Conservation (phyloP, 768 basidiomycete genomes). For the Asterophora lycoperdoides region DNA sequence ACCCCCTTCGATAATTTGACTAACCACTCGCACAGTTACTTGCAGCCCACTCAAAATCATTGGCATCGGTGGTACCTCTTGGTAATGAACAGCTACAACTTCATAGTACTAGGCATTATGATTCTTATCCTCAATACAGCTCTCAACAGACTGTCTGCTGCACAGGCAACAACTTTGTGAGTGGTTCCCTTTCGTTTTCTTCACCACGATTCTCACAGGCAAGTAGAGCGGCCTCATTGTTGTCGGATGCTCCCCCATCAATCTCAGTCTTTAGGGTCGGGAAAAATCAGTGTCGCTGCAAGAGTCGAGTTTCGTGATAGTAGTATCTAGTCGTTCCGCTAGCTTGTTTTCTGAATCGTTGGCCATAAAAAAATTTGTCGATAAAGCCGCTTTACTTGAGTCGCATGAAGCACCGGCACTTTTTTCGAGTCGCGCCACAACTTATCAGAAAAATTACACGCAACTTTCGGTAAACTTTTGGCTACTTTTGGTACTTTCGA, state of each 20-base stretch:
- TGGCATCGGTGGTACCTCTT: slow-evolving; percentile 13
- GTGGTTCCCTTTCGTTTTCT: background rate
- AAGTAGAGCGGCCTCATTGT: slow-evolving; percentile 7
- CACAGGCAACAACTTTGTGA: slow-evolving; percentile 15
- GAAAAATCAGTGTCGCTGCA: background rate
- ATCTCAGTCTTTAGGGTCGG: background rate
- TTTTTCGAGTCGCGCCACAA: too few species aligned
- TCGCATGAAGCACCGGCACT: too few species aligned
- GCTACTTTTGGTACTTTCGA: too few species aligned
- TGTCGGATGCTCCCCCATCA: slow-evolving; percentile 10
- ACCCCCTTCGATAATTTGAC: background rate
- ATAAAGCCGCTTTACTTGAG: too few species aligned
- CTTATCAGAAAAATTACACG: too few species aligned
- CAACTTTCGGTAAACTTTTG: too few species aligned
- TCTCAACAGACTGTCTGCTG: slow-evolving; percentile 18
- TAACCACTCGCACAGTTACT: slow-evolving; percentile 4
- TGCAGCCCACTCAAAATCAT: slow-evolving; percentile 11
- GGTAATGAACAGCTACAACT: slow-evolving; percentile 3
- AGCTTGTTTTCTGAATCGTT: background rate
- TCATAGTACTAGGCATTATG: too few species aligned
- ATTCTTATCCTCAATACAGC: slow-evolving; percentile 1
- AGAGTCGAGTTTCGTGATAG: background rate
- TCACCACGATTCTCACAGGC: background rate
- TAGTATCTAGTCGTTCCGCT: background rate
- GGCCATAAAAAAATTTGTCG: too few species aligned